Evolutionary conservation across 768 basidiomycete species (phyloP).

Genomic region (Suillus brevipes): DNA sequence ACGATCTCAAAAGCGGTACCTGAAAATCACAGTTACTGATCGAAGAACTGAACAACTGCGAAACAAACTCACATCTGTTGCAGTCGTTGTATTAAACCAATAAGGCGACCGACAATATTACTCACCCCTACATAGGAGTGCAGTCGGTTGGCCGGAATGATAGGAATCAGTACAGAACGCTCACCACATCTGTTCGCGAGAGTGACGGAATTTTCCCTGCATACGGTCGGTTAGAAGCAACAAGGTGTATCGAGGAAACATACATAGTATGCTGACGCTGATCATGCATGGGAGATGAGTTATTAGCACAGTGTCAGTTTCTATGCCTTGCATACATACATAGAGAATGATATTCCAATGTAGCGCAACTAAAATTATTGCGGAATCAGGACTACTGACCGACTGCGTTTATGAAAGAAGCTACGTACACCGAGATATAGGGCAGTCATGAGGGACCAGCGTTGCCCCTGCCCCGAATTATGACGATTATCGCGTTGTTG

Average conservation of each 20-base stretch:
- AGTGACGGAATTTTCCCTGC: not conserved
- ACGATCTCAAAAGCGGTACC: not conserved
- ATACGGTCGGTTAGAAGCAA: not conserved
- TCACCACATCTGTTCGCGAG: not conserved
- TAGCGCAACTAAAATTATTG: too few relatives aligned
- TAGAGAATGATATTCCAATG: too few relatives aligned
- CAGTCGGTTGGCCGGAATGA: not conserved
- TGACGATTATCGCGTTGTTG: too few relatives aligned
- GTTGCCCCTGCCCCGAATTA: too few relatives aligned
- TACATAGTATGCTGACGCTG: too few relatives aligned
- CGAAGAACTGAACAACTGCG: not conserved
- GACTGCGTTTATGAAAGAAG: too few relatives aligned
- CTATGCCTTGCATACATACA: too few relatives aligned
- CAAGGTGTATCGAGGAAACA: not conserved
- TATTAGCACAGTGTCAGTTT: too few relatives aligned
- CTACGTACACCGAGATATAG: too few relatives aligned
- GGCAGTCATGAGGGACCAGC: too few relatives aligned
- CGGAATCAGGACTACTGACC: too few relatives aligned
- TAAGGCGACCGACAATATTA: not conserved
- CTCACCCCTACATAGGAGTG: not conserved
- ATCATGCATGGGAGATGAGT: too few relatives aligned
- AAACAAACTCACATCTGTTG: not conserved
- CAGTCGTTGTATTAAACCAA: not conserved
- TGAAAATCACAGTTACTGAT: not conserved
- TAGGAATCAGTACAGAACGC: not conserved